A percentile compares a stretch with the other conserved stretches of the same genome.
These are phyloP conservation scores for Cicer judaicum DNA, from an alignment of 306 rosid species.

Conservation along the genomic window DNA sequence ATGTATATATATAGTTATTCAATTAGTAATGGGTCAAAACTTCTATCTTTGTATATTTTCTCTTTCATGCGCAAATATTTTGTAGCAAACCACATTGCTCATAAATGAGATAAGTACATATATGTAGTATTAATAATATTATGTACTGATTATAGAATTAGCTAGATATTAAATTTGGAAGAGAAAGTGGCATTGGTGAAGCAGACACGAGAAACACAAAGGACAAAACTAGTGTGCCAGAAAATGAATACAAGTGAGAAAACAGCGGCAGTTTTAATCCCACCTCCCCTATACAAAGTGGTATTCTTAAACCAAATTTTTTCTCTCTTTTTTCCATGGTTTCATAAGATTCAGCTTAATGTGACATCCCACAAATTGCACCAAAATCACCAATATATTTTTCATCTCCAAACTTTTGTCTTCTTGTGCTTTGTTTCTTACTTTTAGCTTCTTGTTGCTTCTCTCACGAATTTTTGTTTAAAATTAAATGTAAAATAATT, in stretches of 20 bases:
- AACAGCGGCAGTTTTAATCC: slow-evolving; percentile 73
- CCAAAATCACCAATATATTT: slow-evolving; percentile 50
- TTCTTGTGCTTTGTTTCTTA: slow-evolving; percentile 45
- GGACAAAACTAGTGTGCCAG: slow-evolving; percentile 25
- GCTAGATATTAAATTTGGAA: neutral
- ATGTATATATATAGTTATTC: too few relatives aligned
- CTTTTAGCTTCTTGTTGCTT: neutral
- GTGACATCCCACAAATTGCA: slow-evolving; percentile 72
- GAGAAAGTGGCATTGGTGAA: slow-evolving; percentile 29
- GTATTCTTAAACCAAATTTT: slow-evolving; percentile 53
- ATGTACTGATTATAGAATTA: too few relatives aligned
- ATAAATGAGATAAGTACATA: too few relatives aligned
- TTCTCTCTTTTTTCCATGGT: slow-evolving; percentile 33
- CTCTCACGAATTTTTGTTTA: too few relatives aligned
- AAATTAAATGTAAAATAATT: too few relatives aligned
- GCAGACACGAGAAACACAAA: slow-evolving; percentile 66
- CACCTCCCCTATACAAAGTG: slow-evolving; percentile 64
- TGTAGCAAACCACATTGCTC: too few relatives aligned
- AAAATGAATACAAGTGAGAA: slow-evolving; percentile 47
- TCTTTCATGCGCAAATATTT: too few relatives aligned
- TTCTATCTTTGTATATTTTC: too few relatives aligned
- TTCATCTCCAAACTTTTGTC: slow-evolving; percentile 49
- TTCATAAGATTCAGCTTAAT: slow-evolving; percentile 50
- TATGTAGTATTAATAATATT: too few relatives aligned
- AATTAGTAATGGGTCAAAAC: too few relatives aligned